A percentile compares a stretch with the other conserved stretches of the same genome.
Evolutionary conservation across 768 basidiomycete genomes (phyloP).

Genomic region (Hericium erinaceus): DNA sequence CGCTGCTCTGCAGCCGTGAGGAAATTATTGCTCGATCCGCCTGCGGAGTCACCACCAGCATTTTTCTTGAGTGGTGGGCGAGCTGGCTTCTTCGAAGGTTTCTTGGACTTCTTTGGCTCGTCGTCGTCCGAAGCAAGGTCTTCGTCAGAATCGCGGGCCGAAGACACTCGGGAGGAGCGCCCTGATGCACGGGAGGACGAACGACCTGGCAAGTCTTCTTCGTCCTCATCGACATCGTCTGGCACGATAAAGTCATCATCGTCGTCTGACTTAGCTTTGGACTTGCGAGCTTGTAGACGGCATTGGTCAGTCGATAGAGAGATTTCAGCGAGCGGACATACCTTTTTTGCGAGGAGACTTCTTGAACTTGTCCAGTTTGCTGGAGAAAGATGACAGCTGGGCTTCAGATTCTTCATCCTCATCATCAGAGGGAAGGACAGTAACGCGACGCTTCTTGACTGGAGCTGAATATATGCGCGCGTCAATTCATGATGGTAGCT

Average conservation of each 20-base stretch:
- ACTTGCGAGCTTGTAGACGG: constrained; percentile 28
- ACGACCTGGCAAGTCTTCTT: constrained; percentile 23
- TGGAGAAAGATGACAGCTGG: constrained; percentile 38
- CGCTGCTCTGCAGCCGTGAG: constrained; percentile 79
- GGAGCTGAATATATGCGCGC: constrained; percentile 25
- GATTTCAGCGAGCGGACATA: constrained; percentile 18
- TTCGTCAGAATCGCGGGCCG: constrained; percentile 21
- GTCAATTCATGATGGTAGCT: not conserved
- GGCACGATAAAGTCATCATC: constrained; percentile 69
- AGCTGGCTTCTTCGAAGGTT: constrained; percentile 23
- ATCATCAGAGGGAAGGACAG: constrained; percentile 35
- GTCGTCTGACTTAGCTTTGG: constrained; percentile 33
- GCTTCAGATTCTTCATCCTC: constrained; percentile 37
- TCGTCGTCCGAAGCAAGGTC: constrained; percentile 29
- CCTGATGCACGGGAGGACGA: constrained; percentile 46
- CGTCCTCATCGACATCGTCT: constrained; percentile 44
- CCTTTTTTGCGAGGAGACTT: constrained; percentile 51
- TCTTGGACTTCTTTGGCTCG: constrained; percentile 26
- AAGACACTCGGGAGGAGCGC: constrained; percentile 22
- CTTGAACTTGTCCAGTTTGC: constrained; percentile 54
- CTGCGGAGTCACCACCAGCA: constrained; percentile 15
- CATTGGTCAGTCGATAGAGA: not conserved
- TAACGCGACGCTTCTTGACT: constrained; percentile 54
- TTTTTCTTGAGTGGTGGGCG: constrained; percentile 26
- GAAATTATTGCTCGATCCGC: constrained; percentile 35